phyloP scores from a whole-genome alignment of 306 rosid genomes.

The Echinosophora koreensis region DNA sequence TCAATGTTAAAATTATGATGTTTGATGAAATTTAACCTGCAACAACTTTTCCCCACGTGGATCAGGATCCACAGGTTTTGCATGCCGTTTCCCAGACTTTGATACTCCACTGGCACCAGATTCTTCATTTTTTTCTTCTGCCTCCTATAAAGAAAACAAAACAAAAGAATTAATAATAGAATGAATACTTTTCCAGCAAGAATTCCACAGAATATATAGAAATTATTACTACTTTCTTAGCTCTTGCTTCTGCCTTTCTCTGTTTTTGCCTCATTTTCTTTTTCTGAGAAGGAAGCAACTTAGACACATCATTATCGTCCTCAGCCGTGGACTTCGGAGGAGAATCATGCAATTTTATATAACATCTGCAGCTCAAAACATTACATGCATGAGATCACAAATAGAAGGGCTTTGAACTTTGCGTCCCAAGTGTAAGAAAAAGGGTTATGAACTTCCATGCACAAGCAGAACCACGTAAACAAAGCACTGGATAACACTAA shows the following conservation, averaged over 20 bases:
- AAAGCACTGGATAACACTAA: not conserved
- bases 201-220: slow-evolving; percentile 29
- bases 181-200: slow-evolving; percentile 20
- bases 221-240: slow-evolving; percentile 65
- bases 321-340: slow-evolving; percentile 68
- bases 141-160: slow-evolving; percentile 63
- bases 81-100: slow-evolving; percentile 72
- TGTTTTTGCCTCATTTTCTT: slow-evolving; percentile 78
- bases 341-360: slow-evolving; percentile 69
- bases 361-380: slow-evolving; percentile 61
- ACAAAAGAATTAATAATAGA: slow-evolving; percentile 31
- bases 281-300: slow-evolving; percentile 74
- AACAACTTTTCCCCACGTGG: slow-evolving; percentile 74
- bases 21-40: slow-evolving; percentile 58
- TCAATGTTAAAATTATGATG: not conserved
- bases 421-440: not conserved
- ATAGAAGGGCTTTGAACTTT: not conserved
- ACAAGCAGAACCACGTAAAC: not conserved
- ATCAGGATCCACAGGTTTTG: slow-evolving; percentile 75
- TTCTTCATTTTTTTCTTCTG: slow-evolving; percentile 76
- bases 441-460: not conserved
- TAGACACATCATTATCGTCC: slow-evolving; percentile 65
- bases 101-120: slow-evolving; percentile 59
- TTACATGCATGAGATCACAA: slow-evolving; percentile 20
- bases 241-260: slow-evolving; percentile 81